phyloP scores from a whole-genome alignment of 2,329 filamentous ascomycete species.

The Aspergillus neoniger region DNA sequence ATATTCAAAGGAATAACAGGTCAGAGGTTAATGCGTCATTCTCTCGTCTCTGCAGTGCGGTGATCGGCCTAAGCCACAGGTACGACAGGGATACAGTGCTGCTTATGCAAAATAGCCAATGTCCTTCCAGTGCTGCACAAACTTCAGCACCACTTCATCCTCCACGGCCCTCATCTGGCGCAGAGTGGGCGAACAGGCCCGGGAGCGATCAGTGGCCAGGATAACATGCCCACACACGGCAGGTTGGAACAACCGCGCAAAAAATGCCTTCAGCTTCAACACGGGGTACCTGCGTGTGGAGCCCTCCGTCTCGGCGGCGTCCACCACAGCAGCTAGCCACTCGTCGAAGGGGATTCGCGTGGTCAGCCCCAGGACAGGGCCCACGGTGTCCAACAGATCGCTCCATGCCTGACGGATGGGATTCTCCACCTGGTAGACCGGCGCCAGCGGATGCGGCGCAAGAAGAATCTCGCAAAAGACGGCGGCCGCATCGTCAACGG shows the following conservation, averaged over 20 bases:
- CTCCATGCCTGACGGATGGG: slow-evolving; percentile 9
- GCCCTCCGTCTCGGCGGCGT: background rate
- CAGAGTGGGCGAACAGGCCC: background rate
- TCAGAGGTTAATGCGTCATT: no score
- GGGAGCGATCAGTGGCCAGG: background rate
- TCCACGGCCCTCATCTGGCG: background rate
- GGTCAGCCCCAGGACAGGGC: background rate
- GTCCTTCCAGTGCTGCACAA: background rate
- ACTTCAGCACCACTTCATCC: background rate
- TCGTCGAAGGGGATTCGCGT: background rate
- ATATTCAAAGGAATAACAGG: no score
- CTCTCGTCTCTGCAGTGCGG: no score
- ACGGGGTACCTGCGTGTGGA: background rate
- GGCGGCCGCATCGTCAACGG: slow-evolving; percentile 2
- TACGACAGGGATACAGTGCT: no score
- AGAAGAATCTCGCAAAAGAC: background rate
- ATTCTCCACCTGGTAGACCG: slow-evolving; percentile 12
- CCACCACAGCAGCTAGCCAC: background rate
- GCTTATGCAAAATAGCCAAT: background rate
- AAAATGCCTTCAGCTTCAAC: background rate
- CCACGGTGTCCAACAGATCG: slow-evolving; percentile 3
- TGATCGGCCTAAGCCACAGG: background rate
- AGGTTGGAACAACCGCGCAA: background rate
- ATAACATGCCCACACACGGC: background rate
- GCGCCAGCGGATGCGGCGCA: background rate